Evolutionary conservation across 202 grass and related monocot genomes (phyloP), one percentile per base, ranked within the genome.

Genomic region (Saccharum hybrid): DNA sequence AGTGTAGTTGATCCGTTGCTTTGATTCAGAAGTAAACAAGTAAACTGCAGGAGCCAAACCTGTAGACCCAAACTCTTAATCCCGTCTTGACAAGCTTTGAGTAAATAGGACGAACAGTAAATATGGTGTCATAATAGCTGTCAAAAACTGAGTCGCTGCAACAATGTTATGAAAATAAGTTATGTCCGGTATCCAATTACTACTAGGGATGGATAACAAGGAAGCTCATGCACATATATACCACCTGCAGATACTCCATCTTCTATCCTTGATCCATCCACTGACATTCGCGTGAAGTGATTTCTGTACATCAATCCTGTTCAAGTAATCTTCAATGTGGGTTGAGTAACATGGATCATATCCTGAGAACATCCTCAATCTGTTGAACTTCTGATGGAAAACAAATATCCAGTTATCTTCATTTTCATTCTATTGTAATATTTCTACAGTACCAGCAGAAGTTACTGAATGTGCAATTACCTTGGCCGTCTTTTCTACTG

Each of bases 31-130:
- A 67, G 7, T 6, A 61, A 75, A 57, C 9, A 15, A 83, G 28
- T 60, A 30, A 40, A 63, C 28, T 60, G n/a, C 30, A 80, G 52
- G 46, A 75, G 8, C 4, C 84, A 77, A 83, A 97, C 94, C 94
- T 97, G 89, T 97, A 97, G 43, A 94, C 31, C 91, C 94, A 97
- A 72, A 97, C 75, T 75, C 90, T 90, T 72, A 97, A 76, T 14
- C 94, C 94, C 49, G 88, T 92, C 74, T 86, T 94, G 37, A 92
- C 66, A 60, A 97, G 91, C 77, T 94, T 94, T 5, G 88, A 90
- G 88, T 97, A 94, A 90, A 97, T 89, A 31, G 83, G 90, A 60
- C 91, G 85, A 72, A 97, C 74, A 42, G 91, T 92, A 69, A 92
- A 92, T 13, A 92, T 84, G 10, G 76, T 40, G 60, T 76, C 16